These are phyloP conservation scores for Penstemon barbatus DNA, from an alignment of 257 asterid species.

Conservation along the genomic window DNA sequence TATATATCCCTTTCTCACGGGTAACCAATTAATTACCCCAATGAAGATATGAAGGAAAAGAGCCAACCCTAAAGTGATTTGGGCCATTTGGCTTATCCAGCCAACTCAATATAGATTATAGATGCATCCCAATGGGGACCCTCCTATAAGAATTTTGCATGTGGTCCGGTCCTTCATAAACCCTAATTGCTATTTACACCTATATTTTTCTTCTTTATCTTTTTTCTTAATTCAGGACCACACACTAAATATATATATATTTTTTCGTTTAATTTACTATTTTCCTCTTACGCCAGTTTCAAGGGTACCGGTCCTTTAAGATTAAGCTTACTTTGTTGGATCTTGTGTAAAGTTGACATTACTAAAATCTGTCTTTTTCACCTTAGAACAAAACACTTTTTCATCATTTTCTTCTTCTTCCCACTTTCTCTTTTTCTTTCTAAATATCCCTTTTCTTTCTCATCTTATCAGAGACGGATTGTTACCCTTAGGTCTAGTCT, in stretches of 20 bases:
- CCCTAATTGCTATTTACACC: constrained; percentile 39
- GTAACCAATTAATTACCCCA: too few relatives aligned
- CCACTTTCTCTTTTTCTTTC: not conserved
- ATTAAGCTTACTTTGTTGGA: constrained; percentile 39
- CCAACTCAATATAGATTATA: not conserved
- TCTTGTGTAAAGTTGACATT: constrained; percentile 44
- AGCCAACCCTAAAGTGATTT: constrained; percentile 15
- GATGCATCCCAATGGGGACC: constrained; percentile 32
- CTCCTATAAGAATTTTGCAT: constrained; percentile 25
- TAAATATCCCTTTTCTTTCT: not conserved
- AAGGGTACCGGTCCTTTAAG: constrained; percentile 32
- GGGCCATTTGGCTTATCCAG: not conserved
- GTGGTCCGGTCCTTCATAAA: constrained; percentile 55
- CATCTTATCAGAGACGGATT: constrained; percentile 2
- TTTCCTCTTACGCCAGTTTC: constrained; percentile 16
- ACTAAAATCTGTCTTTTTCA: constrained; percentile 33
- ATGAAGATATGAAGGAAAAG: not conserved
- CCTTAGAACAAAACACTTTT: constrained; percentile 21
- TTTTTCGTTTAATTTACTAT: constrained; percentile 1
- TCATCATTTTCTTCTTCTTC: constrained; percentile 19
- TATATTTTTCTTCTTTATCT: constrained; percentile 32
- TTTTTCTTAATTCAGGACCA: constrained; percentile 58
- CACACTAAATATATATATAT: constrained; percentile 27
- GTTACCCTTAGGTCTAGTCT: not conserved
- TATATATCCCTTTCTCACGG: too few relatives aligned